Evolutionary conservation across 192 early-diverging fungal species (phyloP).

Genomic region (Chytriomyces hyalinus): DNA sequence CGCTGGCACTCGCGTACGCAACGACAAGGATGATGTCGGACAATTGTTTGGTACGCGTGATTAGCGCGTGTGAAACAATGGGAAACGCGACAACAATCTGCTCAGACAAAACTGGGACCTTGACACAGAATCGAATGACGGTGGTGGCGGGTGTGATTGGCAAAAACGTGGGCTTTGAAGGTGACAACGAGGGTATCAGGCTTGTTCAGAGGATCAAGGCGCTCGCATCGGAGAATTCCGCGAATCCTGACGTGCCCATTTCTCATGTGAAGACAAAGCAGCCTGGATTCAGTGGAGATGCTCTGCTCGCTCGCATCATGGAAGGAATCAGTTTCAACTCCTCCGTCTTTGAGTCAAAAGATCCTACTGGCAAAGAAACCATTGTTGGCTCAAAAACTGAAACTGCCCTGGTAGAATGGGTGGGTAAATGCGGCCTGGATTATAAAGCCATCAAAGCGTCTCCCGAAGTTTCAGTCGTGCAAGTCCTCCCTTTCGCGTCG

Average conservation of each 20-base stretch:
- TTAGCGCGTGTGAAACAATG: conserved; percentile 99
- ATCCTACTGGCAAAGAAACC: conserved; percentile 26
- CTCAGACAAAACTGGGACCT: conserved; percentile 98
- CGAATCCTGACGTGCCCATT: not conserved
- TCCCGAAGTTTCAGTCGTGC: conserved; percentile 54
- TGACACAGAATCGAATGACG: conserved; percentile 98
- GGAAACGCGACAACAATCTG: conserved; percentile 97
- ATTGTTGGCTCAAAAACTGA: conserved; percentile 95
- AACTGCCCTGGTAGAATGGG: conserved; percentile 84
- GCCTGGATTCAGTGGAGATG: not conserved
- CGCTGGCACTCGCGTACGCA: conserved; percentile 90
- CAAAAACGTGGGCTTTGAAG: conserved; percentile 63
- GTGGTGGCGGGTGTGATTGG: conserved; percentile 87
- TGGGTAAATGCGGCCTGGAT: conserved; percentile 62
- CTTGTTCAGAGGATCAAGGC: not conserved
- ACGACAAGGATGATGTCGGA: conserved; percentile 95
- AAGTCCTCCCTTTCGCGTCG: conserved; percentile 88
- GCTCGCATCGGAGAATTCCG: conserved; percentile 10
- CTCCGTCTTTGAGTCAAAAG: conserved; percentile 33
- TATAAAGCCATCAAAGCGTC: conserved; percentile 68
- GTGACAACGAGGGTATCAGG: conserved; percentile 40
- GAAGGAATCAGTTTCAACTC: conserved; percentile 46
- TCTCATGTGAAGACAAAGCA: not conserved
- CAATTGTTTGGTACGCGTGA: conserved; percentile 93
- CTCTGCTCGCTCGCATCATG: conserved; percentile 21